Base-by-base conservation (phyloP, 1,139 yeast species). In the Geotrichum histeridarum region DNA sequence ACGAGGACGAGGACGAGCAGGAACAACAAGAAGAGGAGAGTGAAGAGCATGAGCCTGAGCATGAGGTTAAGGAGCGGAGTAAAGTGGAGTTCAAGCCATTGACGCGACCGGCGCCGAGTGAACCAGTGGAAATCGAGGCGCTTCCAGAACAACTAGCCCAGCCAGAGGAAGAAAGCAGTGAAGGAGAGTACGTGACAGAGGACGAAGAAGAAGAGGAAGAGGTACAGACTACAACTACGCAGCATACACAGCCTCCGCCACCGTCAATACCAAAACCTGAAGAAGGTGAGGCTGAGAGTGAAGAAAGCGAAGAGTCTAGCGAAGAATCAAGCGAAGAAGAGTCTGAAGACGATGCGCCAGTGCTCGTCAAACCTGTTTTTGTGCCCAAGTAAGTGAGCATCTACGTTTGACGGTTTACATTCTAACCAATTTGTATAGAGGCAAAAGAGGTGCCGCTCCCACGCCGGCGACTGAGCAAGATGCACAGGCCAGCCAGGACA, bases 21-120 rank as follows among this genome's bases (percentile, higher is more conserved):
- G 58, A 56, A 32, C 67, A 60, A n/a, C 64, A 59, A 39, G 69
- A 67, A 9, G 60, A 58, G 27, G 59, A 56, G 27, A 3, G 27
- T 22, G 27, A 22, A 22, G 27, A 22, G 27, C 27, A 22, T 22
- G 27, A 22, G 37, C 14, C 4, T 33, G 37, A 37, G n/a, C 63
- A 63, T n/a, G 62, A 60, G 14, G 46, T 22, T 22, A 22, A 22
- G 27, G 27, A 22, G 27, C 27, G 27, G 5, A 22, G 4, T 22
- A 22, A 22, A 22, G 27, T 22, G 27, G 27, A 22, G 27, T 22
- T 22, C 27, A 22, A 22, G 27, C 27, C 27, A 22, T 22, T 22
- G 27, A 22, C 27, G 27, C 27, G 27, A 22, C 27, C 27, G 27
- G 27, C 27, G 27, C 27, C 5, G 27, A 22, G 27, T 22, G 27